These are phyloP conservation scores for Ampelomyces quisqualis DNA, from an alignment of 2,329 filamentous ascomycete species.

Conservation along the genomic window DNA sequence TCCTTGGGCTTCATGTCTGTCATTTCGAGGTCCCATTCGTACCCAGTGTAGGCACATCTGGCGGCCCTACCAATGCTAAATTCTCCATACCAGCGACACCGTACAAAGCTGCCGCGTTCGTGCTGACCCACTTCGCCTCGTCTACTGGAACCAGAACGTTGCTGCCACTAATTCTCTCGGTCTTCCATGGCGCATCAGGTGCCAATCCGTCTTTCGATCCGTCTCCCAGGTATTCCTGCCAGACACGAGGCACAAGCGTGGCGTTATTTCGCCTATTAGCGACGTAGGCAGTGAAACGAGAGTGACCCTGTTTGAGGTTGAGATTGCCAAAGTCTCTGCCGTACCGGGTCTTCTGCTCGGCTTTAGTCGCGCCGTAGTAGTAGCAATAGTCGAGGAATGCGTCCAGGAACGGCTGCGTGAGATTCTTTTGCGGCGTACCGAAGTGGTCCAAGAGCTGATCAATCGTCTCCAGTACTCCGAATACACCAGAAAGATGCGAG, in stretches of 20 bases:
- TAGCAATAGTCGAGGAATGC: constrained; percentile 63
- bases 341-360: constrained; percentile 57
- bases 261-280: constrained; percentile 49
- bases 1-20: too few relatives aligned
- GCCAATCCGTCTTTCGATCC: constrained; percentile 35
- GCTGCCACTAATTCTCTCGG: constrained; percentile 47
- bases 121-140: constrained; percentile 59
- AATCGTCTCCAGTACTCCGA: constrained; percentile 60
- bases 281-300: constrained; percentile 59
- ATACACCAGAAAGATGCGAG: constrained; percentile 59
- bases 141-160: constrained; percentile 52
- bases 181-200: constrained; percentile 50
- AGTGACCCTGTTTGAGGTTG: constrained; percentile 58
- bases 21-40: constrained; percentile 12
- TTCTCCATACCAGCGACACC: constrained; percentile 60
- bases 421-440: constrained; percentile 38
- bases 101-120: constrained; percentile 60
- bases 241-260: constrained; percentile 54
- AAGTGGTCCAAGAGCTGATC: constrained; percentile 57
- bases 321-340: constrained; percentile 51
- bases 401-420: constrained; percentile 54
- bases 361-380: constrained; percentile 54
- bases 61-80: constrained; percentile 46
- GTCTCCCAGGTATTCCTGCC: constrained; percentile 55
- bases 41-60: constrained; percentile 14